These are phyloP conservation scores for Claviceps quebecensis DNA, from an alignment of 2,329 filamentous ascomycete genomes.

Conservation along the genomic window DNA sequence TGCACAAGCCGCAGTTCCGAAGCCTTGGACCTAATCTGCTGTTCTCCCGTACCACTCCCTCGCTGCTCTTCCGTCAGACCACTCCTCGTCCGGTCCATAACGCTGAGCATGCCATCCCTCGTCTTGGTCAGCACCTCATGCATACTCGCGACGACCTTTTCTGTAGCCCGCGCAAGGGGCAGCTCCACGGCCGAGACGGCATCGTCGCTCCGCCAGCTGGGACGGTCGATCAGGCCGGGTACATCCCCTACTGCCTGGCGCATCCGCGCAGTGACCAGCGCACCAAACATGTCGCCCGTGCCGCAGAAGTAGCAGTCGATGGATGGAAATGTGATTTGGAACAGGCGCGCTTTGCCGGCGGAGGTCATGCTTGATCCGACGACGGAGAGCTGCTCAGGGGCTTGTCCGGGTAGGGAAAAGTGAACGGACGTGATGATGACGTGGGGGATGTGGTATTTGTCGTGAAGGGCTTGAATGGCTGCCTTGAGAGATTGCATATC, in stretches of 20 bases:
- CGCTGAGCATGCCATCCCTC: slow-evolving; percentile 44
- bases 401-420: slow-evolving; percentile 40
- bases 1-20: slow-evolving; percentile 75
- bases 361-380: slow-evolving; percentile 62
- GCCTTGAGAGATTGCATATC: slow-evolving; percentile 57
- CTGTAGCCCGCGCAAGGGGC: slow-evolving; percentile 68
- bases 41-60: slow-evolving; percentile 39
- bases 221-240: slow-evolving; percentile 32
- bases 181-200: slow-evolving; percentile 53
- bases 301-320: slow-evolving; percentile 92
- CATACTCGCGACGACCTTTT: slow-evolving; percentile 88
- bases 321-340: slow-evolving; percentile 73
- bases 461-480: slow-evolving; percentile 67
- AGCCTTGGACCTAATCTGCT: slow-evolving; percentile 65
- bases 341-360: slow-evolving; percentile 58
- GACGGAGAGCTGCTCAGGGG: slow-evolving; percentile 45
- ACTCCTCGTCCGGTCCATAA: slow-evolving; percentile 30
- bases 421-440: slow-evolving; percentile 85
- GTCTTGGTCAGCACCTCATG: slow-evolving; percentile 65
- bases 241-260: slow-evolving; percentile 57
- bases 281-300: slow-evolving; percentile 97
- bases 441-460: slow-evolving; percentile 64
- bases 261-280: slow-evolving; percentile 74
- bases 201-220: slow-evolving; percentile 68
- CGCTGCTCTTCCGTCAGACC: slow-evolving; percentile 30